These are phyloP conservation scores for Fremontodendron californicum DNA, from an alignment of 345 rosid genomes.

Conservation along the genomic window DNA sequence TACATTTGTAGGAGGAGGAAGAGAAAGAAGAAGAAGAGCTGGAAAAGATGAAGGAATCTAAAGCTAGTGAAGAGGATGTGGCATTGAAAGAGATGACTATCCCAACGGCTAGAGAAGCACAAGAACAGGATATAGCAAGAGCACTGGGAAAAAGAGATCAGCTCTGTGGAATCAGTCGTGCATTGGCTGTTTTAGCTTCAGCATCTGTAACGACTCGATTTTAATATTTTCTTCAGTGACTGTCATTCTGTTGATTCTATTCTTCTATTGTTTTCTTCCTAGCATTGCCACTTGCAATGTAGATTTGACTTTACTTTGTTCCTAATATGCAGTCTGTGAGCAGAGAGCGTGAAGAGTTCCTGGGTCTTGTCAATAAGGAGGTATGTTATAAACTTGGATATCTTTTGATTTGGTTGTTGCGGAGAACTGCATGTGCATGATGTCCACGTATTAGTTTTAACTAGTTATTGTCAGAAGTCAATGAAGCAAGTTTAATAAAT, in stretches of 20 bases:
- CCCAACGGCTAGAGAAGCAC: slow-evolving; percentile 66
- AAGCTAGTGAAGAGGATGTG: slow-evolving; percentile 55
- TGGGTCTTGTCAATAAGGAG: slow-evolving; percentile 85
- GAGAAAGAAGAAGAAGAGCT: slow-evolving; percentile 76
- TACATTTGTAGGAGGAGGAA: slow-evolving; percentile 65
- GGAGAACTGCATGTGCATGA: background rate
- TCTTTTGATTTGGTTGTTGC: background rate
- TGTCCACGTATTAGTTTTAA: background rate
- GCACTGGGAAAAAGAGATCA: slow-evolving; percentile 59
- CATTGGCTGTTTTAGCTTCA: slow-evolving; percentile 86
- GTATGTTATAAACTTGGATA: slow-evolving; percentile 32
- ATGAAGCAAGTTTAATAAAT: background rate
- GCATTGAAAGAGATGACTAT: slow-evolving; percentile 73
- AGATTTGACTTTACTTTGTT: slow-evolving; percentile 19
- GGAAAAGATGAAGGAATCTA: slow-evolving; percentile 54
- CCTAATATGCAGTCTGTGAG: slow-evolving; percentile 68
- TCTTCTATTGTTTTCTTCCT: background rate
- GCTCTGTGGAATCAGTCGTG: slow-evolving; percentile 56
- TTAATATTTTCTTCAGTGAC: background rate
- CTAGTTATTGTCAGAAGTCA: background rate
- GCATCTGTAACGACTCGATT: slow-evolving; percentile 66
- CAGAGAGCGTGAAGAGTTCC: slow-evolving; percentile 83
- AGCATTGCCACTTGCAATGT: slow-evolving; percentile 6
- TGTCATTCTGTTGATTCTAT: background rate
- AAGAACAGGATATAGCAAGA: slow-evolving; percentile 67